Evolutionary conservation across 1,284 basidiomycete genomes (phyloP).

Genomic region (Ustilago curta): DNA sequence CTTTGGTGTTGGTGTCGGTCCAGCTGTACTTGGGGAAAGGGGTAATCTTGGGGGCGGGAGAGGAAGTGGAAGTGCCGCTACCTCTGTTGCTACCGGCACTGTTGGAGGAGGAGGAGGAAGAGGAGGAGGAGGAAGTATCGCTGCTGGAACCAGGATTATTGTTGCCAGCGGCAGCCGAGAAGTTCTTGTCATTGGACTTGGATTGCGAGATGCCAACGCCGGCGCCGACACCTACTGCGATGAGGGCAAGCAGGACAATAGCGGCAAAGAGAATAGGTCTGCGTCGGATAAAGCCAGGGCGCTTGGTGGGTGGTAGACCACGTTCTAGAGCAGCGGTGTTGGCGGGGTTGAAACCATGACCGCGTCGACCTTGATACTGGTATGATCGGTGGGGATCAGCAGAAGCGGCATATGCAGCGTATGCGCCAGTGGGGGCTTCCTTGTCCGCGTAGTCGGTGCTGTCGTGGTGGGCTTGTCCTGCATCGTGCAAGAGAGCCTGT

Average conservation of each 20-base stretch:
- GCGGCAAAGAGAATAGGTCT: slow-evolving; percentile 37
- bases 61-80: slow-evolving; percentile 14
- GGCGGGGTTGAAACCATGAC: slow-evolving; percentile 45
- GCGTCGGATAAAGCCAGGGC: slow-evolving; percentile 33
- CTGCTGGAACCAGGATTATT: slow-evolving; percentile 12
- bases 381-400: slow-evolving; percentile 3
- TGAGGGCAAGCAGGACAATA: slow-evolving; percentile 42
- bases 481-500: slow-evolving; percentile 25
- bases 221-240: slow-evolving; percentile 48
- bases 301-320: slow-evolving; percentile 19
- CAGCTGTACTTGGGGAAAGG: slow-evolving; percentile 64
- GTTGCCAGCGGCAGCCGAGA: slow-evolving; percentile 12
- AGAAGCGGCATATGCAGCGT: slow-evolving; percentile 17
- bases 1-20: slow-evolving; percentile 64
- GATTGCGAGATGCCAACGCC: slow-evolving; percentile 42
- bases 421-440: slow-evolving; percentile 32
- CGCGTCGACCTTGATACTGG: slow-evolving; percentile 38
- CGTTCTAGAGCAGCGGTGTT: slow-evolving; percentile 24
- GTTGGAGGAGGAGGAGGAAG: slow-evolving; percentile 4
- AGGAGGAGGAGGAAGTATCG: slow-evolving; percentile 5
- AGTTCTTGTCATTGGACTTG: slow-evolving; percentile 44
- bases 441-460: slow-evolving; percentile 58
- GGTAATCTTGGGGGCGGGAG: slow-evolving; percentile 34
- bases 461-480: slow-evolving; percentile 13
- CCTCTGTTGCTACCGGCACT: slow-evolving; percentile 8